Evolutionary conservation across 345 rosid genomes (phyloP).

Genomic region (Pseudoturritis turrita): DNA sequence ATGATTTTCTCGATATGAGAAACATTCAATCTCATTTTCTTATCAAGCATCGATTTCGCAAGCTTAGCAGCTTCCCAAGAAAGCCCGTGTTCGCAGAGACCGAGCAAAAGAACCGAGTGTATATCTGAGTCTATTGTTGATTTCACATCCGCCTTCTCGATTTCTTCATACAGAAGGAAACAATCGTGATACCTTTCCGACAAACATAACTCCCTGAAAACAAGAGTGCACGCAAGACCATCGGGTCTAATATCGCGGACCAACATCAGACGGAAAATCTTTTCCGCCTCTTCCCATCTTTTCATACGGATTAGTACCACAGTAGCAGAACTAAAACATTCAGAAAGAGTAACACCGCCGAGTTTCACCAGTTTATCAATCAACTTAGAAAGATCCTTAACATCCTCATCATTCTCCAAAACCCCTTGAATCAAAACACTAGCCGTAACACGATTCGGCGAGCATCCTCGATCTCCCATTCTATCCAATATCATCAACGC

Average conservation of each 20-base stretch:
- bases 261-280: constrained; percentile 47
- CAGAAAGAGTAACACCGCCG: constrained; percentile 54
- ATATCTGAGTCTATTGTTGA: constrained; percentile 61
- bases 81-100: constrained; percentile 45
- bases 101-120: constrained; percentile 45
- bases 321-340: constrained; percentile 62
- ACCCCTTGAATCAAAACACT: constrained; percentile 58
- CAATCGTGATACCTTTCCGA: constrained; percentile 51
- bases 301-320: constrained; percentile 45
- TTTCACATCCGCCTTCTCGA: constrained; percentile 42
- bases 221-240: constrained; percentile 58
- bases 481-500: constrained; percentile 65
- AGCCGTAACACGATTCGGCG: constrained; percentile 68
- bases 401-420: constrained; percentile 39
- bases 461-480: constrained; percentile 58
- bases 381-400: constrained; percentile 52
- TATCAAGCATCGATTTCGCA: constrained; percentile 49
- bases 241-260: constrained; percentile 54
- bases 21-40: constrained; percentile 38
- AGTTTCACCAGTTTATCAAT: constrained; percentile 48
- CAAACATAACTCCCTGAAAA: constrained; percentile 58
- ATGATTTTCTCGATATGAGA: constrained; percentile 36
- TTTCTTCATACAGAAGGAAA: constrained; percentile 44
- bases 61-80: constrained; percentile 59
- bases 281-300: constrained; percentile 55